A percentile compares a stretch with the other conserved stretches of the same genome.
phyloP scores from a whole-genome alignment of 148 eudicot genomes.

The Rheum nobile region DNA sequence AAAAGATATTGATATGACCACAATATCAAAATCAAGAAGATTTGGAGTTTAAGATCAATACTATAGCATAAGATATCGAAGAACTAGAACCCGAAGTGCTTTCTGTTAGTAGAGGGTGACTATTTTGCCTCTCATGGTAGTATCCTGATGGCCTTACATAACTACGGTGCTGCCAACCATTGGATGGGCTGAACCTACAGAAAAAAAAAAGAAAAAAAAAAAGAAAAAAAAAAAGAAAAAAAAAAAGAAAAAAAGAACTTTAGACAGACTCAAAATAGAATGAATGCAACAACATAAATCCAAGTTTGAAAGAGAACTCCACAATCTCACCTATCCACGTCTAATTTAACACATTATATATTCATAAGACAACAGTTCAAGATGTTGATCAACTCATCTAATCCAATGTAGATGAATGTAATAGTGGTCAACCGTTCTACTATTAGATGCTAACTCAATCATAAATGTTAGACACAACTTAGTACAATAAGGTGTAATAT shows the following conservation, averaged over 20 bases:
- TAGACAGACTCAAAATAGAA: neutral
- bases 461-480: neutral
- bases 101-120: constrained; percentile 16
- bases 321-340: neutral
- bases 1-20: constrained; percentile 1
- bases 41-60: constrained; percentile 21
- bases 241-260: no score
- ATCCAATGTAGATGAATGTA: neutral
- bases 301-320: neutral
- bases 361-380: neutral
- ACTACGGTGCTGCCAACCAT: constrained; percentile 30
- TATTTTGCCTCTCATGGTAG: constrained; percentile 13
- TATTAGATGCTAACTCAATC: neutral
- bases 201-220: neutral
- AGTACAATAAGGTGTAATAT: neutral
- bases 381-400: neutral
- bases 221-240: no score
- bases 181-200: constrained; percentile 29
- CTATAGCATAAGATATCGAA: constrained; percentile 29
- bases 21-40: constrained; percentile 5
- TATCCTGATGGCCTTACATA: constrained; percentile 22
- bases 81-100: constrained; percentile 12
- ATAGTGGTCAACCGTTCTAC: neutral
- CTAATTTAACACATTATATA: no score
- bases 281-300: neutral